Evolutionary conservation across 2,329 filamentous ascomycete genomes (phyloP).

Genomic region (Albifimbria verrucaria): DNA sequence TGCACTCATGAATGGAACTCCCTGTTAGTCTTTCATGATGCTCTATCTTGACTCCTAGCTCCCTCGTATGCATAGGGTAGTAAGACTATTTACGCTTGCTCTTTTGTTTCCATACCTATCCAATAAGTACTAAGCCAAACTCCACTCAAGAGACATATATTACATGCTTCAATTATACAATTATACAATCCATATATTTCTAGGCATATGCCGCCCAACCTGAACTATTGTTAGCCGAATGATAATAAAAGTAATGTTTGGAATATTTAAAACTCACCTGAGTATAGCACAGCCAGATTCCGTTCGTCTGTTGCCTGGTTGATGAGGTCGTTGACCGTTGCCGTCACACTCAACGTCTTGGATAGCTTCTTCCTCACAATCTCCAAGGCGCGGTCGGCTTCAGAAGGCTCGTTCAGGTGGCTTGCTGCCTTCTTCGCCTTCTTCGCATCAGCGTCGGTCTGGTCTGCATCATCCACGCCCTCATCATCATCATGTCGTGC

Average conservation of each 20-base stretch:
- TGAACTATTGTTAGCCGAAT: slow-evolving; percentile 20
- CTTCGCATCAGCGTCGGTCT: slow-evolving; percentile 38
- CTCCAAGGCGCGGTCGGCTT: slow-evolving; percentile 87
- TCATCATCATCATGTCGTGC: slow-evolving; percentile 50
- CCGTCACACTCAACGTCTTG: slow-evolving; percentile 89
- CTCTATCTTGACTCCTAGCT: no score
- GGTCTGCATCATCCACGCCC: slow-evolving; percentile 31
- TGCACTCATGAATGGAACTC: no score
- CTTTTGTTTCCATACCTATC: no score
- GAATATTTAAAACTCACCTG: slow-evolving; percentile 47
- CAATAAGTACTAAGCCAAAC: no score
- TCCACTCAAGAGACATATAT: no score
- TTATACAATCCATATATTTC: no score
- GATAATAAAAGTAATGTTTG: neutral
- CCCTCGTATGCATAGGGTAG: no score
- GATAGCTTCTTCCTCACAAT: slow-evolving; percentile 95
- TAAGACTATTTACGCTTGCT: no score
- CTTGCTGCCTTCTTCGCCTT: slow-evolving; percentile 30
- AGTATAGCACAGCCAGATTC: slow-evolving; percentile 88
- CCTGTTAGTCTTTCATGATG: no score
- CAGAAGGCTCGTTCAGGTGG: slow-evolving; percentile 56
- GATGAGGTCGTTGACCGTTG: slow-evolving; percentile 95
- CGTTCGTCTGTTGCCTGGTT: slow-evolving; percentile 91
- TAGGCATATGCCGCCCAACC: slow-evolving; percentile 47
- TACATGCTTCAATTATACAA: no score